These are phyloP conservation scores for Fusarium sublunatum DNA, from an alignment of 2,329 filamentous ascomycete species.

Conservation along the genomic window DNA sequence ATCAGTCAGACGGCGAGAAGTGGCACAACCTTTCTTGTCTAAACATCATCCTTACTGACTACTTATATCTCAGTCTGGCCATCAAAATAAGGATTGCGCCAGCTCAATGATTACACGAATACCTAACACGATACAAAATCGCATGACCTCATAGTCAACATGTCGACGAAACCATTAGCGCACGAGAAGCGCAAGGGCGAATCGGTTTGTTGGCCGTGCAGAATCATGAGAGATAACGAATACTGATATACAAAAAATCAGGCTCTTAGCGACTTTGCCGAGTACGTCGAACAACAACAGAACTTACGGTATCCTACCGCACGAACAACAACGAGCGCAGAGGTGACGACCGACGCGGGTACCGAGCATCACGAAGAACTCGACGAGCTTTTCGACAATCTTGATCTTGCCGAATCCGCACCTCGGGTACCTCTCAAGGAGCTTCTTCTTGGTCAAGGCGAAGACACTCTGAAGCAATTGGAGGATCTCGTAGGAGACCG, in stretches of 20 bases:
- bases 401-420: constrained; percentile 80
- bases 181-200: constrained; percentile 90
- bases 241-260: constrained; percentile 43
- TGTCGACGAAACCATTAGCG: constrained; percentile 72
- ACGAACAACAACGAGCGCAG: constrained; percentile 46
- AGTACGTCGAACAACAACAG: constrained; percentile 97
- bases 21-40: constrained; percentile 30
- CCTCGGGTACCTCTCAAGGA: constrained; percentile 78
- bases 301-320: constrained; percentile 70
- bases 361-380: constrained; percentile 80
- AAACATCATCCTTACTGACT: constrained; percentile 8
- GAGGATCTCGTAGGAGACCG: constrained; percentile 73
- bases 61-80: constrained; percentile 17
- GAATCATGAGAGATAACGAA: not conserved
- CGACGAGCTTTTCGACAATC: constrained; percentile 89
- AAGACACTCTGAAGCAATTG: constrained; percentile 72
- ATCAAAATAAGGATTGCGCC: not conserved
- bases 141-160: constrained; percentile 51
- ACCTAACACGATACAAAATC: constrained; percentile 33
- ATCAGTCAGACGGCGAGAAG: constrained; percentile 42
- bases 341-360: constrained; percentile 46
- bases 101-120: constrained; percentile 48
- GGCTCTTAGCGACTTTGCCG: constrained; percentile 95
- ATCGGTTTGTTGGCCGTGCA: constrained; percentile 65
- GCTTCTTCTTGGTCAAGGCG: constrained; percentile 73